Evolutionary conservation across 805 yeast species (phyloP), one percentile per base, ranked within the genome.

Genomic region (Wickerhamomyces kurtzmanii): DNA sequence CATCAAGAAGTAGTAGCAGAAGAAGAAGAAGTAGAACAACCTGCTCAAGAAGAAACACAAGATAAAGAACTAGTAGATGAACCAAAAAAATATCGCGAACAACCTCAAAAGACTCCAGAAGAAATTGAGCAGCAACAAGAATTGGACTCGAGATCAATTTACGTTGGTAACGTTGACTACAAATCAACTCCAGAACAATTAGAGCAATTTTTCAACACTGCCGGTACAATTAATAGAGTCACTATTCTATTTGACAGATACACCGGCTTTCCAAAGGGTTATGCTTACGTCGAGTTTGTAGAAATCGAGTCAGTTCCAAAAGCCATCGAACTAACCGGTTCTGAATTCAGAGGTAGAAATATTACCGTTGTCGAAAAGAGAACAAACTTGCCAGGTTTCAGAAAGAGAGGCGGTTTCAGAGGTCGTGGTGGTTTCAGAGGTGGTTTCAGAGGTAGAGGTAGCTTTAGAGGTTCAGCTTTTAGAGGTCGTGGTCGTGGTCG

Each of bases 231-330:
- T 27, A 64, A 63, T 34, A 49, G 76, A 36, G 63, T 73, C 8
- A 73, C 80, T 2, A 59, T 73, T 14, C 53, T 72, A 31, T 55
- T 57, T 31, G 66, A 65, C 37, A 55, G 55, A 24, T 52, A 40
- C 37, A 56, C 68, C 2, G 71, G 71, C 1, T 45, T 46, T 12
- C 67, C 72, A 7, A 67, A 63, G 36, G 83, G 82, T 3, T 72
- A 69, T 43, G 84, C 82, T 2, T 77, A 73, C 38, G 57, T 77
- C 18, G 75, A 79, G 38, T 77, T 73, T 42, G 65, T 61, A 10
- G 40, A 46, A 6, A 33, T 37, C 5, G 64, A 54, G 5, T 51
- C 65, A 11, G 75, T 68, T 6, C 40, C 47, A 5, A 49, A 49
- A 17, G 82, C 85, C 1, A 47, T 75, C 25, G 49, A 47, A 9